Evolutionary conservation across 306 rosid genomes (phyloP).

Genomic region (Ceratonia siliqua): DNA sequence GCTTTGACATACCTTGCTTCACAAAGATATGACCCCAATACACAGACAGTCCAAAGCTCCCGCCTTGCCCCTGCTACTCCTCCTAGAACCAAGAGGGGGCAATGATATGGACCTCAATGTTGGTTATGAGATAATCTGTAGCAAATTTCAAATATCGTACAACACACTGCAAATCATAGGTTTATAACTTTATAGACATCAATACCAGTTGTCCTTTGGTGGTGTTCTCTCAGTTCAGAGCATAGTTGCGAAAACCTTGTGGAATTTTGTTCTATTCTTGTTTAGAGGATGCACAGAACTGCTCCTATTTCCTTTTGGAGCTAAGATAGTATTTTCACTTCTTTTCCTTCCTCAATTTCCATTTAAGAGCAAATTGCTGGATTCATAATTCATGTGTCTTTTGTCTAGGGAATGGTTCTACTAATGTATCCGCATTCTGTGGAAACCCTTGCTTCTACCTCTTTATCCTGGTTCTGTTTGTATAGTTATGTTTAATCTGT

Average conservation of each 20-base stretch:
- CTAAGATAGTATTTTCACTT: slow-evolving; percentile 29
- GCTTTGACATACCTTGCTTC: slow-evolving; percentile 87
- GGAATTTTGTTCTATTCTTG: slow-evolving; percentile 33
- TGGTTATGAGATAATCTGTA: slow-evolving; percentile 32
- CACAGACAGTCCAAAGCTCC: slow-evolving; percentile 54
- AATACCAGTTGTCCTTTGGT: slow-evolving; percentile 38
- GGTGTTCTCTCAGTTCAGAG: slow-evolving; percentile 35
- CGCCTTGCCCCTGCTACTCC: slow-evolving; percentile 63
- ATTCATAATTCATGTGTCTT: slow-evolving; percentile 34
- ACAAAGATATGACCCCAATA: slow-evolving; percentile 60
- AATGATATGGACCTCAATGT: slow-evolving; percentile 44
- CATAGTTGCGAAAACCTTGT: slow-evolving; percentile 15
- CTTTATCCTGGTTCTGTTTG: slow-evolving; percentile 20
- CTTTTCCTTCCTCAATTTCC: background rate
- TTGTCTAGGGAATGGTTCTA: background rate
- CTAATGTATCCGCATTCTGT: slow-evolving; percentile 12
- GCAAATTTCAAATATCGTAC: slow-evolving; percentile 19
- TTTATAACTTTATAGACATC: slow-evolving; percentile 44
- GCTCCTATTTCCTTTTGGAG: slow-evolving; percentile 39
- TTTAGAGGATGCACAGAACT: slow-evolving; percentile 27
- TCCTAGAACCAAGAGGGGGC: slow-evolving; percentile 57
- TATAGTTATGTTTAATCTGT: slow-evolving; percentile 27
- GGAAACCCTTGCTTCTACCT: background rate
- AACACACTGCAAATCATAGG: slow-evolving; percentile 34
- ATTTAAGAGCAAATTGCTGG: slow-evolving; percentile 24